A percentile compares a stretch with the other conserved stretches of the same genome.
Evolutionary conservation across 306 rosid species (phyloP).

Genomic region (Pachyrhizus erosus): DNA sequence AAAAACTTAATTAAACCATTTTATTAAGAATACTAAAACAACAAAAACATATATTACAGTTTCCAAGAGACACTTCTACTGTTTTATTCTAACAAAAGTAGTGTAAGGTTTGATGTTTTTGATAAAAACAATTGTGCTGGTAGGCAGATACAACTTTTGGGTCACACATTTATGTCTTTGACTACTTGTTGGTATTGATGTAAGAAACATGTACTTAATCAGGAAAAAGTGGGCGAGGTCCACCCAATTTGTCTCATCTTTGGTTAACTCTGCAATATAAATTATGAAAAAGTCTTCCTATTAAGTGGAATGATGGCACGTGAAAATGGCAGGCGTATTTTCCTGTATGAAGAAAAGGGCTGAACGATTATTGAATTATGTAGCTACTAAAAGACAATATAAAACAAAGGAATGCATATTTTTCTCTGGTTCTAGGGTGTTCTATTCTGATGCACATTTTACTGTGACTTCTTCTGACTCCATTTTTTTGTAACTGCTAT

Average conservation of each 20-base stretch:
- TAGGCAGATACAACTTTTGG: background rate
- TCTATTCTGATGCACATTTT: background rate
- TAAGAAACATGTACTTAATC: conserved; percentile 16
- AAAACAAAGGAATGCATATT: background rate
- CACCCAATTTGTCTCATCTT: conserved; percentile 36
- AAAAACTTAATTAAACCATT: background rate
- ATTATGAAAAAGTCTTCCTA: conserved; percentile 8
- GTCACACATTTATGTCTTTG: conserved; percentile 28
- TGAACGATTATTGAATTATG: background rate
- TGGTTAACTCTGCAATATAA: background rate
- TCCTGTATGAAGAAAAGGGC: background rate
- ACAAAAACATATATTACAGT: background rate
- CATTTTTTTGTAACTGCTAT: conserved; percentile 11
- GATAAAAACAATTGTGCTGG: background rate
- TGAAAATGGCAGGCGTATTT: conserved; percentile 27
- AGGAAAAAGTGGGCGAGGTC: conserved; percentile 23
- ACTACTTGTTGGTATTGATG: background rate
- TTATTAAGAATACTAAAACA: background rate
- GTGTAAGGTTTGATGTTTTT: background rate
- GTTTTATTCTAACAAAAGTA: background rate
- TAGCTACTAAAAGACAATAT: background rate
- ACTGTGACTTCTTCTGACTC: conserved; percentile 32
- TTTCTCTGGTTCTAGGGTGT: background rate
- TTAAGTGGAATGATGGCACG: conserved; percentile 5
- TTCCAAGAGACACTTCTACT: background rate